phyloP scores from a whole-genome alignment of 345 rosid species.

The Salix koriyanagi region DNA sequence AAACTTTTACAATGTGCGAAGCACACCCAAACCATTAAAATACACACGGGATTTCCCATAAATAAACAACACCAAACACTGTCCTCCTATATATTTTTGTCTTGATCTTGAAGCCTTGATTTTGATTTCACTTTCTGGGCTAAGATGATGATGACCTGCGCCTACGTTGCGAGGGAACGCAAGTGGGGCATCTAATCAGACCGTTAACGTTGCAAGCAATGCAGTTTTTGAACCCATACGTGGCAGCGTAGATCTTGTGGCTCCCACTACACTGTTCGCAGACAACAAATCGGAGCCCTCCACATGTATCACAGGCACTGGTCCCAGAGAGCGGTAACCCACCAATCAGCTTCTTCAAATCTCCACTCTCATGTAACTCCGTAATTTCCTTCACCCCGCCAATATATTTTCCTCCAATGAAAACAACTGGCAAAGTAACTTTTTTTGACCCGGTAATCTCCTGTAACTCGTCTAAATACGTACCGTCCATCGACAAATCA shows the following conservation, averaged over 20 bases:
- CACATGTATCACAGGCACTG: slow-evolving; percentile 35
- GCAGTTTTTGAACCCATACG: slow-evolving; percentile 43
- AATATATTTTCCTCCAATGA: slow-evolving; percentile 43
- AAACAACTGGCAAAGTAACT: slow-evolving; percentile 38
- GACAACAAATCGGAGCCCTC: slow-evolving; percentile 49
- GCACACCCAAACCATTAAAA: not conserved
- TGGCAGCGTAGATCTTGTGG: slow-evolving; percentile 49
- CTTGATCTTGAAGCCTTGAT: no score
- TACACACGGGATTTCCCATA: not conserved
- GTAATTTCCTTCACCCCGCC: slow-evolving; percentile 51
- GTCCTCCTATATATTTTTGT: not conserved
- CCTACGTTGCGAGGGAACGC: slow-evolving; percentile 22
- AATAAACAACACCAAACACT: not conserved
- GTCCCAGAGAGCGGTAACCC: slow-evolving; percentile 22
- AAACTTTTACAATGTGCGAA: no score
- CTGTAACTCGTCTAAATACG: slow-evolving; percentile 20
- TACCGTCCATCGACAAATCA: slow-evolving; percentile 22
- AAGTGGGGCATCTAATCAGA: slow-evolving; percentile 39
- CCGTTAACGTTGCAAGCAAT: slow-evolving; percentile 44
- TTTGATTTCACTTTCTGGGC: not conserved
- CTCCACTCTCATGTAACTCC: slow-evolving; percentile 40
- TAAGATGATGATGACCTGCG: slow-evolving; percentile 4
- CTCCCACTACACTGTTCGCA: slow-evolving; percentile 56
- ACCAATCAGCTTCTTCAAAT: slow-evolving; percentile 36
- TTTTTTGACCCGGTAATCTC: slow-evolving; percentile 11